Evolutionary conservation across 345 rosid species (phyloP).

Genomic region (Eucalyptus sideroxylon): DNA sequence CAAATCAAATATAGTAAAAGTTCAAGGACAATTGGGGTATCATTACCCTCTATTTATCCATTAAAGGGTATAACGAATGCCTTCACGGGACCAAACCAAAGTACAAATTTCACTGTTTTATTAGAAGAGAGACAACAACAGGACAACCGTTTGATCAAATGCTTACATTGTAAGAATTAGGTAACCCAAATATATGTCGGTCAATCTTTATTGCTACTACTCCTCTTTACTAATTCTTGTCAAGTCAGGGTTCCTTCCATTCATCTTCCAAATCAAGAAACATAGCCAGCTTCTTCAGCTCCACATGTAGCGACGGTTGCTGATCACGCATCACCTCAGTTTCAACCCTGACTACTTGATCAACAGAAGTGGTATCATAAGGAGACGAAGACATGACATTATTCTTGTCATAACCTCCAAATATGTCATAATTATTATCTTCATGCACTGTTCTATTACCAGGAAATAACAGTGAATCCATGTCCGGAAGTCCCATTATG

Average conservation of each 20-base stretch:
- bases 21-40: neutral
- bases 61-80: too few relatives aligned
- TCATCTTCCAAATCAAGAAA: slow-evolving; percentile 2
- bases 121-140: neutral
- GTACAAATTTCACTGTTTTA: too few relatives aligned
- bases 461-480: neutral
- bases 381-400: neutral
- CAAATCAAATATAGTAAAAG: neutral
- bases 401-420: neutral
- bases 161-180: neutral
- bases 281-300: neutral
- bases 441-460: neutral
- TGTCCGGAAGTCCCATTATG: neutral
- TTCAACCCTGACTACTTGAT: neutral
- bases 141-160: neutral
- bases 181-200: neutral
- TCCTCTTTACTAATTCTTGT: neutral
- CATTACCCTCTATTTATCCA: neutral
- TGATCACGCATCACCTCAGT: neutral
- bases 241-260: neutral
- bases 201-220: neutral
- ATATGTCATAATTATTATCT: neutral
- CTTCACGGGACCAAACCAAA: too few relatives aligned
- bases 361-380: neutral
- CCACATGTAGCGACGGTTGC: neutral